These are phyloP conservation scores for Chaetomiaceae sp. DNA, from an alignment of 2,329 filamentous ascomycete species.

Conservation along the genomic window DNA sequence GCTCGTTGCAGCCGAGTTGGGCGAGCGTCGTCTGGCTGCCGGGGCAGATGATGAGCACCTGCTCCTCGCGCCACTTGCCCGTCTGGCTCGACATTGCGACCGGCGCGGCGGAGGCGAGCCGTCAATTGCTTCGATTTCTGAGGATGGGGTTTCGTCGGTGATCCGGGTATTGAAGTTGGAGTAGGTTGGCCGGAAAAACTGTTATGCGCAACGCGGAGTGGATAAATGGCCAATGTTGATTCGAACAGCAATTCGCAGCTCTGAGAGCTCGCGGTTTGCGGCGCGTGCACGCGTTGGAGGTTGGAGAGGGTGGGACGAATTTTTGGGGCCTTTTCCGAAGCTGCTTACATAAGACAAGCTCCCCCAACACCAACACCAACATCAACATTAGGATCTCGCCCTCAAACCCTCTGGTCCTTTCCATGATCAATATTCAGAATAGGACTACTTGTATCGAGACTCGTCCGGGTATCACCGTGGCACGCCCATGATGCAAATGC, in stretches of 20 bases:
- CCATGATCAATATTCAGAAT: not conserved
- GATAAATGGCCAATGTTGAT: too few species aligned
- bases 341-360: constrained; percentile 4
- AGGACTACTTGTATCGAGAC: not conserved
- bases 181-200: too few species aligned
- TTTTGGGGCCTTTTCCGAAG: not conserved
- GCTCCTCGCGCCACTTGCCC: constrained; percentile 61
- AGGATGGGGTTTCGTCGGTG: too few species aligned
- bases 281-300: not conserved
- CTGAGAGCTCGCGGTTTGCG: not conserved
- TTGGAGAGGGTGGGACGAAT: not conserved
- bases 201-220: too few species aligned
- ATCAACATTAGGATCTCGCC: not conserved
- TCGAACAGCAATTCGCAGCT: too few species aligned
- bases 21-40: constrained; percentile 88
- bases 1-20: constrained; percentile 83
- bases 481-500: not conserved
- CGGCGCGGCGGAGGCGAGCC: not conserved
- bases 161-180: too few species aligned
- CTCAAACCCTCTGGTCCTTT: too few species aligned
- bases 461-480: not conserved
- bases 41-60: constrained; percentile 67
- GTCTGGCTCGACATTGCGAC: constrained; percentile 49
- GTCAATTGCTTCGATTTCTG: too few species aligned
- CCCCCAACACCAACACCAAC: not conserved